Percentiles rank a stretch among this genome's conserved stretches.
Conservation (phyloP, 306 rosid genomes). For the Purshia tridentata region DNA sequence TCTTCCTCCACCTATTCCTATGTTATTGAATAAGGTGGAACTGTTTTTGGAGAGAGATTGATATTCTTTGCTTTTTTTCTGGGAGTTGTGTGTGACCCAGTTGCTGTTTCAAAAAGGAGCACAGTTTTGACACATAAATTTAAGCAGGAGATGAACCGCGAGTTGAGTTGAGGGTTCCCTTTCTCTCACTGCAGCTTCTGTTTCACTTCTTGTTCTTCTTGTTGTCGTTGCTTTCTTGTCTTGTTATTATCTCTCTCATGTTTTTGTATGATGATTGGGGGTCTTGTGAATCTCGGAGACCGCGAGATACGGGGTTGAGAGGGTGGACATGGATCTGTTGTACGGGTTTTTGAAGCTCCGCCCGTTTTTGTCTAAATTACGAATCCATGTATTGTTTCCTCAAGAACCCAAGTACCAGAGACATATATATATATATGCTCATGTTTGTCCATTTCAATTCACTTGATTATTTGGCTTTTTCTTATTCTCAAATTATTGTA, state of each 20-base stretch:
- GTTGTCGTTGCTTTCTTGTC: slow-evolving; percentile 19
- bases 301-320: slow-evolving; percentile 4
- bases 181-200: slow-evolving; percentile 18
- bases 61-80: slow-evolving; percentile 9
- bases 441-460: no score
- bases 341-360: neutral
- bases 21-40: neutral
- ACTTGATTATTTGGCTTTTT: no score
- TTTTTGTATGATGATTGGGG: neutral
- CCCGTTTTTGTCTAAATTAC: neutral
- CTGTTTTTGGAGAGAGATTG: neutral
- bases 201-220: slow-evolving; percentile 16
- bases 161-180: slow-evolving; percentile 15
- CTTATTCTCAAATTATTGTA: no score
- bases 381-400: no score
- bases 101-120: slow-evolving; percentile 6
- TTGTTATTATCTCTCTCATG: neutral
- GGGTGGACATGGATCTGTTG: neutral
- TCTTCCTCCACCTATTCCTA: slow-evolving; percentile 13
- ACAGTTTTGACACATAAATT: neutral
- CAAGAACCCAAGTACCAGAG: no score
- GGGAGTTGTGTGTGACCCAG: slow-evolving; percentile 7
- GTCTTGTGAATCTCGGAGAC: neutral
- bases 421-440: neutral
- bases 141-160: slow-evolving; percentile 6